Base-by-base conservation (phyloP, 768 basidiomycete species). In the Suillus discolor region DNA sequence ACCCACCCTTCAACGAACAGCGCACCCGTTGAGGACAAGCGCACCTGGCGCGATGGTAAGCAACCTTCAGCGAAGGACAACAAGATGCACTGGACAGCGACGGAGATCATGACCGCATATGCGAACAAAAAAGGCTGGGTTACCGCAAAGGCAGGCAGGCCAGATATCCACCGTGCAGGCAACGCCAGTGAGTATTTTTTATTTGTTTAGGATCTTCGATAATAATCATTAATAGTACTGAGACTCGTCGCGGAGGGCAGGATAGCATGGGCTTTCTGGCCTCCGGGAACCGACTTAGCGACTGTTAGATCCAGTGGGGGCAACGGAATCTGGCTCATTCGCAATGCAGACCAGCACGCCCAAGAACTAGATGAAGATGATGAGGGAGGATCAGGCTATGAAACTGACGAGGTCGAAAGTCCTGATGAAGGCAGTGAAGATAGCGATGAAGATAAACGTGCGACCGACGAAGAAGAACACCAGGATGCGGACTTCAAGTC, bases 121-220 rank as follows among this genome's bases (percentile, higher is more conserved):
- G 94, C 96, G 2, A 74, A 85, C 60, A 80, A 83, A 65, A 93
- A 91, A 74, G 90, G 92, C 23, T 94, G 90, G 89, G 77, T 96
- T 49, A 98, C 96, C 39, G 96, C 96, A 12, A 92, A 95, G 76
- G 93, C 93, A 6, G 96, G 94, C 1, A 78, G 96, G 67, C 90
- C 95, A 3, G 96, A 99, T 77, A 80, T 92, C 28, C 89, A 94
- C 72, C 86, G 96, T 49, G 93, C 96, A 4, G 96, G 95, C 39
- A 96, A 96, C 74, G 87, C 89, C 13, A 89, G 95, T 95, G 74
- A 75, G 93, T 85, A 9, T 62, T n/a, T 65, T 59, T 34, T 61
- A 61, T 36, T 31, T 61, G 49, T 20, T 60, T 9, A 9, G 55
- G 47, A 41, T 16, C 44, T 41, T 61, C 63, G 55, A 53, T 15